Evolutionary conservation across 352 stramenopile genomes (phyloP), one percentile per base, ranked within the genome.

Genomic region (Phytophthora cactorum): DNA sequence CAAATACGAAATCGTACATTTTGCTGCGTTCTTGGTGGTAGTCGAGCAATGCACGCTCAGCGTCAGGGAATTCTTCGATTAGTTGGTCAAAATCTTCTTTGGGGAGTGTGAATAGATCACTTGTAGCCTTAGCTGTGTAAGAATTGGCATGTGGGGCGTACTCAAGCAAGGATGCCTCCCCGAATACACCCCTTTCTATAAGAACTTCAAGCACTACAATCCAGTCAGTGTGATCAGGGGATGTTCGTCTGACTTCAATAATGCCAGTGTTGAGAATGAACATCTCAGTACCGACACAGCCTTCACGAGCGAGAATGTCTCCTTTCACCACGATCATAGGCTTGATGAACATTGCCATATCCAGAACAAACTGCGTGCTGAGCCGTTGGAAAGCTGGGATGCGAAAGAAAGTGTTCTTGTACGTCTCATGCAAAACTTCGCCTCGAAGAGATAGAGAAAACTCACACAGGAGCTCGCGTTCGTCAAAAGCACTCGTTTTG

Each of bases 311-410:
- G 3, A 94, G 72, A 2, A 93, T 58, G 31, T 92, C 81, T 14
- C 86, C 82, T 32, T 84, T 78, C 0, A 93, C 76, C 0, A 85
- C 80, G 31, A 94, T 91, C 11, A 93, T 57, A 6, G 84, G 86
- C 59, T 94, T 93, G 73, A 94, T 94, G 34, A 86, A 94, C 79
- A 94, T 92, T 0, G 81, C 84, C 86, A 94, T 92, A 52, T 94
- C 86, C 66, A 94, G 78, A 14, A 94, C 82, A 44, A 94, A 93
- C 49, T 93, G 84, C 2, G 81, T 52, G n/a, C 86, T 93, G 5
- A 94, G 69, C 5, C 75, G 73, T 49, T 90, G 73, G 45, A 94
- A 88, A 2, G 81, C 84, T 3, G 84, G 84, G 36, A 94, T 93
- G 17, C 73, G 72, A 52, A 91, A 88, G 59, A 94, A 94, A 0